These are phyloP conservation scores for Lentinula boryana DNA, from an alignment of 768 basidiomycete genomes.

Conservation along the genomic window DNA sequence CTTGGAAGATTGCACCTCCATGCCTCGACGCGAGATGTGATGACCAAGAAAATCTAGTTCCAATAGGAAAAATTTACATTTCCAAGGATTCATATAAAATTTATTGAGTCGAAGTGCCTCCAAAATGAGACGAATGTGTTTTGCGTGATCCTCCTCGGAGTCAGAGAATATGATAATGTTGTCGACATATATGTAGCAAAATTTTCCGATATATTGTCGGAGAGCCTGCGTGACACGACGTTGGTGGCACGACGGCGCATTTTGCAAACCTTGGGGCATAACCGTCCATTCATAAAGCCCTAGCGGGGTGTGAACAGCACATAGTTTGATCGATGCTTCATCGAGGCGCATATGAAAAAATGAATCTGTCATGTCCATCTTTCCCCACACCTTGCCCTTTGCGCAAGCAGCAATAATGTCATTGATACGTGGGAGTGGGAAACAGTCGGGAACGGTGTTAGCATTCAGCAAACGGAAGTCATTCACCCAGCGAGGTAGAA, in stretches of 20 bases:
- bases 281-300: slow-evolving; percentile 30
- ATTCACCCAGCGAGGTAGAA: slow-evolving; percentile 19
- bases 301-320: slow-evolving; percentile 27
- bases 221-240: slow-evolving; percentile 20
- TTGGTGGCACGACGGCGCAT: slow-evolving; percentile 21
- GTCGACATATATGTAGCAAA: slow-evolving; percentile 27
- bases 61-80: slow-evolving; percentile 10
- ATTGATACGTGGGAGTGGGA: slow-evolving; percentile 21
- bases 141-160: slow-evolving; percentile 16
- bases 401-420: slow-evolving; percentile 31
- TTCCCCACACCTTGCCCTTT: neutral
- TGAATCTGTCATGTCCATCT: neutral
- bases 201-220: slow-evolving; percentile 15
- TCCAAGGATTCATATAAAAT: slow-evolving; percentile 18
- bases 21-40: slow-evolving; percentile 15
- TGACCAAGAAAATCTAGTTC: slow-evolving; percentile 17
- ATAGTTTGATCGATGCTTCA: slow-evolving; percentile 19
- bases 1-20: slow-evolving; percentile 14
- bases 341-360: slow-evolving; percentile 19
- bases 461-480: slow-evolving; percentile 20
- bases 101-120: neutral
- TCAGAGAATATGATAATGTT: slow-evolving; percentile 28
- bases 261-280: slow-evolving; percentile 25
- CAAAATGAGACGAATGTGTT: slow-evolving; percentile 12
- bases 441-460: slow-evolving; percentile 15